Base-by-base conservation (phyloP, 1,139 yeast species). In the Magnusiomyces suaveolens region DNA sequence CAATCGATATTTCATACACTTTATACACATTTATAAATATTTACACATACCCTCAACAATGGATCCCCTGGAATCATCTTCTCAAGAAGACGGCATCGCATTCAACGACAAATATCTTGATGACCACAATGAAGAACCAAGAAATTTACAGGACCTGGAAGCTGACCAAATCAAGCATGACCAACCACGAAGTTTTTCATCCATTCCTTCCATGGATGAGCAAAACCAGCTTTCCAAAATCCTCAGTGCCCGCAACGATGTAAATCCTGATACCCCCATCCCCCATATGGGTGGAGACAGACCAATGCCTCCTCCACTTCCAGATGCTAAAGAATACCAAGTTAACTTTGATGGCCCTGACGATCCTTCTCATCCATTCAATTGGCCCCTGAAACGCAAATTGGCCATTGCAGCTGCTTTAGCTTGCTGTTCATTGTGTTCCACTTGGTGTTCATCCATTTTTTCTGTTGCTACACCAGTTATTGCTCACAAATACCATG, bases 301-400 rank as follows among this genome's bases (percentile, higher is more conserved):
- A 60, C 73, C 68, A 2, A 75, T 72, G 56, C 84, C 85, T 1
- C 77, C 81, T 1, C 55, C 66, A 32, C 66, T 78, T 21, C 79
- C 78, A 0, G 75, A 74, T 46, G 65, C 73, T 38, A 75, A 72
- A 14, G 68, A 67, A 0, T 81, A 78, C 63, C 69, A 72, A 8
- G 86, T 81, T 18, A 71, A 76, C 14, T 80, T 69, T 60, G 78
- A 75, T 58, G 82, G 82, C 0, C 75, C 76, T 1, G 70, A 74
- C 26, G 84, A 80, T 62, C 81, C 81, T 1, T 50, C 58, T 0
- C 75, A 72, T 60, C 83, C 84, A 0, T 72, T 70, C 56, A 80
- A 79, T 62, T 79, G 77, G 74, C 62, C 77, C 1, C 43, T 69
- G 29, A 43, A 50, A 36, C 67, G 64, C 33, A 76, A 77, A 60